Conservation (phyloP, 2,329 filamentous ascomycete species). For the Penicillium sp. region DNA sequence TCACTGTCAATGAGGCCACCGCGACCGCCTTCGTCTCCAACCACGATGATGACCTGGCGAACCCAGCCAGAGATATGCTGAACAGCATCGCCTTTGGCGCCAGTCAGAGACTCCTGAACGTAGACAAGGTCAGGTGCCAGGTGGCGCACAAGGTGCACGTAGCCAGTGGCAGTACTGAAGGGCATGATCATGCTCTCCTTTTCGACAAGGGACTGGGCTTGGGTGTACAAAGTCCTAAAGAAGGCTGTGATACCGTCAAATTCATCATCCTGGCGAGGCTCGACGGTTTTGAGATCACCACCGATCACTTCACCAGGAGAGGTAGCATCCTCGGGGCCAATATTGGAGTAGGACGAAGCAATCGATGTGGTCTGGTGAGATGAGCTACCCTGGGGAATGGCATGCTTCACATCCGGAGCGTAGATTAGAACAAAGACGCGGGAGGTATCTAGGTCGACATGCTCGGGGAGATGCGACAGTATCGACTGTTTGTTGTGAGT, state of each 20-base stretch:
- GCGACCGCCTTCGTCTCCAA: constrained; percentile 54
- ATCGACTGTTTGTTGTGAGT: constrained; percentile 57
- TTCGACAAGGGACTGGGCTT: constrained; percentile 73
- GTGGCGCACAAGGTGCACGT: constrained; percentile 80
- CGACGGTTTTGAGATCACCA: constrained; percentile 49
- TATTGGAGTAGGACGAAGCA: constrained; percentile 82
- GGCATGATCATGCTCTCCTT: constrained; percentile 82
- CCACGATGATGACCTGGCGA: constrained; percentile 55
- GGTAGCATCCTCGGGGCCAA: constrained; percentile 63
- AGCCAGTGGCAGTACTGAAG: constrained; percentile 76
- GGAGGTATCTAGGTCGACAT: constrained; percentile 65
- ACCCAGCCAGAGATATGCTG: constrained; percentile 62
- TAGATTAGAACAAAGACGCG: constrained; percentile 89
- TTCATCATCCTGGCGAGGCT: constrained; percentile 45
- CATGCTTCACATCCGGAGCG: constrained; percentile 70
- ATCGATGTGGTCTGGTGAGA: constrained; percentile 58
- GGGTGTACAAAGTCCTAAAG: constrained; percentile 74
- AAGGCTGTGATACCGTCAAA: constrained; percentile 51
- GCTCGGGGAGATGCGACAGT: constrained; percentile 77
- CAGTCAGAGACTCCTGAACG: constrained; percentile 76
- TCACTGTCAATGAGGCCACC: constrained; percentile 81
- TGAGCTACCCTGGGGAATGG: constrained; percentile 33
- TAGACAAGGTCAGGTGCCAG: constrained; percentile 82
- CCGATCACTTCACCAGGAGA: constrained; percentile 40
- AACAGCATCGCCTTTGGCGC: constrained; percentile 66